A percentile compares a stretch with the other conserved stretches of the same genome.
Conservation (phyloP, 2,329 filamentous ascomycete genomes). For the Fragosphaeria purpurea region DNA sequence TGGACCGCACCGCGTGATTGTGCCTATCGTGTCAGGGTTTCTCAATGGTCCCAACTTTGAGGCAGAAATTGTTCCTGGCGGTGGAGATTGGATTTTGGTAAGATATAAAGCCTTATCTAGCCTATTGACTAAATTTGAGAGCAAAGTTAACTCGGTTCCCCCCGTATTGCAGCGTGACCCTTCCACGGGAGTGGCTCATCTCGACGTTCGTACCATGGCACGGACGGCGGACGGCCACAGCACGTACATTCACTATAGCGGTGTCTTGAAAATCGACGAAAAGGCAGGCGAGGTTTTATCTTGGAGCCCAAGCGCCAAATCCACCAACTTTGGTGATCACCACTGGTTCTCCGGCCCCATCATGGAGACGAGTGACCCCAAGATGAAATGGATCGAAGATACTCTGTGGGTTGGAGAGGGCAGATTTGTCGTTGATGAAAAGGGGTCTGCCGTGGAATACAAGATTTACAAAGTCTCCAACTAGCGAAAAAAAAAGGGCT, state of each 20-base stretch:
- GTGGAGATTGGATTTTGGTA: conserved; percentile 1
- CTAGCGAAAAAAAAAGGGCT: background rate
- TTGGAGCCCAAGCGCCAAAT: background rate
- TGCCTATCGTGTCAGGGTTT: background rate
- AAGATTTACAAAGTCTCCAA: background rate
- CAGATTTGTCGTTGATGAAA: conserved; percentile 2
- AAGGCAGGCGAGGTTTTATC: background rate
- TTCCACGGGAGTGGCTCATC: background rate
- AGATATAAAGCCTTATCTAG: no score
- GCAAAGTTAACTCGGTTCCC: no score
- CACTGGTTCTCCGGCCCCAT: conserved; percentile 2
- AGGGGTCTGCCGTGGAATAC: conserved; percentile 3
- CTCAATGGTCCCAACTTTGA: background rate
- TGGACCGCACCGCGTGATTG: background rate
- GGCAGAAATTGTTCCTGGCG: conserved; percentile 1
- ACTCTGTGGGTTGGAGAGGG: conserved; percentile 4
- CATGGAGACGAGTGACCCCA: conserved; percentile 3
- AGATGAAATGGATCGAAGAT: conserved; percentile 1
- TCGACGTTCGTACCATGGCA: background rate
- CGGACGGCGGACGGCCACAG: conserved; percentile 1
- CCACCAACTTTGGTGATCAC: conserved; percentile 3
- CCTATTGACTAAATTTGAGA: no score
- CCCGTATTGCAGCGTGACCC: background rate
- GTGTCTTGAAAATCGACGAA: background rate
- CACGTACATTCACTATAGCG: conserved; percentile 1